Base-by-base conservation (phyloP, 139 green algal species). In the Desmodesmus armatus region DNA sequence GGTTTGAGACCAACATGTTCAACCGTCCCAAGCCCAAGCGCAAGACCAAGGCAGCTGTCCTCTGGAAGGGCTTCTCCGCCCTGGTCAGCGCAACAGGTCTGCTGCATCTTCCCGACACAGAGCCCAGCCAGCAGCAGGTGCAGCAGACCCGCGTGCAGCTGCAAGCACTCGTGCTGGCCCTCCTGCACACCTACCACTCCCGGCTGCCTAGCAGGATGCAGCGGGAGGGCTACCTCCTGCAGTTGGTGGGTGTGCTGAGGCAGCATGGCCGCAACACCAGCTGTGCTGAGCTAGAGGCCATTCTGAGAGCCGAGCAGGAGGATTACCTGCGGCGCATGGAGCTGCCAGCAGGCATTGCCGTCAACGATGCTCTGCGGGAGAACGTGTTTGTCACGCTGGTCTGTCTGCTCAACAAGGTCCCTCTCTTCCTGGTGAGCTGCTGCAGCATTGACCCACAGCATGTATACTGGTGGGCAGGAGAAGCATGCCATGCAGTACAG, bases 371-470 rank as follows among this genome's bases (percentile, higher is more conserved):
- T 2, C 37, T 90, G 21, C 49, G 37, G 33, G 86, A 90, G 80
- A 87, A 84, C 53, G 72, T 90, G 37, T 90, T 90, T 69, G 76
- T 86, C 44, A 40, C 60, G 49, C 51, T 89, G 65, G 87, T 90
- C n/a, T 89, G 83, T 60, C 78, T 90, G 3, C 87, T 90, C 23
- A 90, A 84, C 62, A 84, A 78, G 66, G 67, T 86, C 25, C 87
- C 87, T 3, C 19, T 90, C 29, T 86, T 90, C 55, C 27, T 90
- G 43, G 44, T 90, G 53, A 53, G 65, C 6, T 3, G 19, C 60
- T n/a, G 60, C 60, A n/a, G 27, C 60, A 17, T 62, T 62, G 15
- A 62, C 15, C 51, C 27, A 33, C 60, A 37, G 17, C 27, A 11
- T 19, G 27, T 29, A 7, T 33, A 25, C 17, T 33, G 60, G 47